These are phyloP conservation scores for Crithidia bombi DNA, from an alignment of 208 protist species.

Conservation along the genomic window DNA sequence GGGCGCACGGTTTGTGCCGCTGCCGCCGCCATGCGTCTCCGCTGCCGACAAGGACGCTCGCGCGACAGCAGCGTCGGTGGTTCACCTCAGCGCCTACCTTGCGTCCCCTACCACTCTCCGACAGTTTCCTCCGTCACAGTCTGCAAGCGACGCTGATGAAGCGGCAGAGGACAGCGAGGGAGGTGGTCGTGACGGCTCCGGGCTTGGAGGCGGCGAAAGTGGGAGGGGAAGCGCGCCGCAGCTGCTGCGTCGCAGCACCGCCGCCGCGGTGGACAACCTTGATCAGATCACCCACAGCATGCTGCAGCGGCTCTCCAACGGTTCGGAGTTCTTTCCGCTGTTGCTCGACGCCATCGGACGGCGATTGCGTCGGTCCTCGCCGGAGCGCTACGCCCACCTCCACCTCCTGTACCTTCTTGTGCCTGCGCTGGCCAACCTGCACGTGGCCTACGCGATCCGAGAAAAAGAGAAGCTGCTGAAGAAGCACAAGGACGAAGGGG, in stretches of 20 bases:
- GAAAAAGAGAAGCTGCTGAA: slow-evolving; percentile 95
- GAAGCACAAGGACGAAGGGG: slow-evolving; percentile 78
- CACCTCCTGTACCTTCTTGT: slow-evolving; percentile 95
- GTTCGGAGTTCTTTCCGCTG: slow-evolving; percentile 96
- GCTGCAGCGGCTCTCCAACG: slow-evolving; percentile 89
- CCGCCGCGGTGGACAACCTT: slow-evolving; percentile 71
- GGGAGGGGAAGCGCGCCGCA: slow-evolving; percentile 3
- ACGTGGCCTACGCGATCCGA: slow-evolving; percentile 92
- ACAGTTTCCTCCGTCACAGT: background rate
- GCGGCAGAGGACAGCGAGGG: slow-evolving; percentile 7
- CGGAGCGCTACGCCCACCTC: slow-evolving; percentile 75
- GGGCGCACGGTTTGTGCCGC: slow-evolving; percentile 92
- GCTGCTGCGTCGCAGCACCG: slow-evolving; percentile 36
- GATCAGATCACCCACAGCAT: slow-evolving; percentile 84
- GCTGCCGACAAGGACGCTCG: slow-evolving; percentile 1
- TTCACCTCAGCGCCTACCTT: background rate
- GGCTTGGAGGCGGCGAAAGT: slow-evolving; percentile 5
- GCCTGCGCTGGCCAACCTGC: slow-evolving; percentile 95
- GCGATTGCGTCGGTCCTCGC: slow-evolving; percentile 42
- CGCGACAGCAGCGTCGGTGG: slow-evolving; percentile 13
- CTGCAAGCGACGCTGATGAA: background rate
- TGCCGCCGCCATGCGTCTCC: slow-evolving; percentile 30
- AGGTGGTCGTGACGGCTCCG: background rate
- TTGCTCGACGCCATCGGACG: slow-evolving; percentile 92
- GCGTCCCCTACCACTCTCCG: background rate